A percentile compares a stretch with the other conserved stretches of the same genome.
These are phyloP conservation scores for Phytophthora melonis DNA, from an alignment of 352 stramenopile genomes.

Conservation along the genomic window DNA sequence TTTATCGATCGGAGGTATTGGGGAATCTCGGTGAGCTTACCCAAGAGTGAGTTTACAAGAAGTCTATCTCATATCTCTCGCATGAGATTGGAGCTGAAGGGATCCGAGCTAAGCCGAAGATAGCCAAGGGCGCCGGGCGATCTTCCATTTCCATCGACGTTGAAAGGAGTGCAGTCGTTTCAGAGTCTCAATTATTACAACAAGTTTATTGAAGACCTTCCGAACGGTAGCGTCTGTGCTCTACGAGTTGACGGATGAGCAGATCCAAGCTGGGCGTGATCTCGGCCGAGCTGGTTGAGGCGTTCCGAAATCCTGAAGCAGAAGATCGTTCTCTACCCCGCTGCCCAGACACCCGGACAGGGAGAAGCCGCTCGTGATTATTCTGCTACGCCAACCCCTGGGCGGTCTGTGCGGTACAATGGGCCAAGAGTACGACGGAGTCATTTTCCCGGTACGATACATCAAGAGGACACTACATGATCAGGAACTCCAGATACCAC, in stretches of 20 bases:
- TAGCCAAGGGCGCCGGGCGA: no score
- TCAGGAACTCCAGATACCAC: conserved; percentile 12
- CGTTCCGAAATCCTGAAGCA: neutral
- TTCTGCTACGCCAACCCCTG: conserved; percentile 5
- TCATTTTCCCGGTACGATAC: conserved; percentile 1
- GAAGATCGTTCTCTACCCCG: neutral
- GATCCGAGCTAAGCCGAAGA: no score
- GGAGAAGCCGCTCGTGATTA: conserved; percentile 5
- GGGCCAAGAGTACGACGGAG: conserved; percentile 1
- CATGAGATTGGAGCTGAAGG: no score
- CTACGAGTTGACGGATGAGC: no score
- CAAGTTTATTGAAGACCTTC: no score
- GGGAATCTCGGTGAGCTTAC: no score
- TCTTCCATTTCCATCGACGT: no score
- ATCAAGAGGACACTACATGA: conserved; percentile 7
- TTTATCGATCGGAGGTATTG: neutral
- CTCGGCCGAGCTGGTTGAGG: neutral
- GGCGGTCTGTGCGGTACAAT: neutral
- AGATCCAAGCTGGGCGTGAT: neutral
- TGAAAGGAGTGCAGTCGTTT: no score
- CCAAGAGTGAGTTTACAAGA: no score
- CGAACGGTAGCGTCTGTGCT: no score
- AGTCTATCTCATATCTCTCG: no score
- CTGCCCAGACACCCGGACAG: neutral
- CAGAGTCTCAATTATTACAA: no score